Evolutionary conservation across 2,329 filamentous ascomycete species (phyloP).

Genomic region (Thielaviopsis musarum): DNA sequence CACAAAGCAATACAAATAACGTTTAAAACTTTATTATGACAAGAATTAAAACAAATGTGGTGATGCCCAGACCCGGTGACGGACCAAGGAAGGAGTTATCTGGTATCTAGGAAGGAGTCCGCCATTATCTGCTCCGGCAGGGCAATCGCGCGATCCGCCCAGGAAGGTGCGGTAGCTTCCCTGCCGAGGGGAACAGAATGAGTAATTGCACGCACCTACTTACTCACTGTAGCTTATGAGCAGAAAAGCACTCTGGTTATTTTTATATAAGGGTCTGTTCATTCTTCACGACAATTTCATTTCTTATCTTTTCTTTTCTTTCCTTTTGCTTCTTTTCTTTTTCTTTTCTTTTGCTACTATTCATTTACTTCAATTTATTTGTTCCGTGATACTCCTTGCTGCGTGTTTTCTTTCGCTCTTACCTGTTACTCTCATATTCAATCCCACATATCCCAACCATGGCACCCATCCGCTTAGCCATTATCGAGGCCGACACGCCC

Average conservation of each 20-base stretch:
- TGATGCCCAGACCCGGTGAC: too few relatives aligned
- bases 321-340: conserved; percentile 1
- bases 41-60: too few relatives aligned
- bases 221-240: too few relatives aligned
- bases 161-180: too few relatives aligned
- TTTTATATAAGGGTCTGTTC: neutral
- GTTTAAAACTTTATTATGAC: too few relatives aligned
- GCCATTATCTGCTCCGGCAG: neutral
- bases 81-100: too few relatives aligned
- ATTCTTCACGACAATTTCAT: too few relatives aligned
- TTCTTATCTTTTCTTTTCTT: neutral
- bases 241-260: too few relatives aligned
- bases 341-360: neutral
- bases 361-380: too few relatives aligned
- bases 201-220: neutral
- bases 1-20: too few relatives aligned
- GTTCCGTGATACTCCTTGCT: neutral
- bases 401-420: too few relatives aligned
- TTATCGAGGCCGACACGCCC: conserved; percentile 78
- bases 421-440: neutral
- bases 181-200: neutral
- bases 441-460: neutral
- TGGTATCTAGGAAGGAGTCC: too few relatives aligned
- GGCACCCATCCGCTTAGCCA: conserved; percentile 55
- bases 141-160: neutral